A percentile compares a stretch with the other conserved stretches of the same genome.
These are phyloP conservation scores for Penicillium bovifimosum DNA, from an alignment of 495 filamentous ascomycete species.

Conservation along the genomic window DNA sequence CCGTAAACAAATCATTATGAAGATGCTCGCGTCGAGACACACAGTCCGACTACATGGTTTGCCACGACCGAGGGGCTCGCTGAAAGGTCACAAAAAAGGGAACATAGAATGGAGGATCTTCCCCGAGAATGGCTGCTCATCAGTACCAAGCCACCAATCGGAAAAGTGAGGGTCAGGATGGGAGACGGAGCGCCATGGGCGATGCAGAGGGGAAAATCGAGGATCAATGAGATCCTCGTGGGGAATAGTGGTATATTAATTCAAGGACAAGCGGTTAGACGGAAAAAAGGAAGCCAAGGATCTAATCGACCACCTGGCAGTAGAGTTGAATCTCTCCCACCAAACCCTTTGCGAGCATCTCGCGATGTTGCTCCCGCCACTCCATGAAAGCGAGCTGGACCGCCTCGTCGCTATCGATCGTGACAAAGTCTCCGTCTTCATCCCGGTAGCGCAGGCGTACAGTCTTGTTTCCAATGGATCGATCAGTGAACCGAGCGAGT, in stretches of 20 bases:
- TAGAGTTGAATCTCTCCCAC: constrained; percentile 84
- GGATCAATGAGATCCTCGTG: neutral
- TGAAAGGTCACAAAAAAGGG: constrained; percentile 9
- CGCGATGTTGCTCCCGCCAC: constrained; percentile 72
- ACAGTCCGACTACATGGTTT: constrained; percentile 2
- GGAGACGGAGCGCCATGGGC: constrained; percentile 12
- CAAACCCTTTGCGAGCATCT: constrained; percentile 55
- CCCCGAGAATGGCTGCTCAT: constrained; percentile 19
- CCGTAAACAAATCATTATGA: constrained; percentile 20
- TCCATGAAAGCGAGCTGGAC: constrained; percentile 91
- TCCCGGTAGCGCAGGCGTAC: constrained; percentile 85
- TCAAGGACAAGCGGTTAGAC: constrained; percentile 1
- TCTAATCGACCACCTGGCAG: constrained; percentile 48
- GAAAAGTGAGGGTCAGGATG: constrained; percentile 8
- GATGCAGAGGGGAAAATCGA: constrained; percentile 13
- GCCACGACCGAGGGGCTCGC: neutral
- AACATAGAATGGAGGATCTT: constrained; percentile 13
- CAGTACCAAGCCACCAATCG: constrained; percentile 30
- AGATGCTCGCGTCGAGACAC: constrained; percentile 9
- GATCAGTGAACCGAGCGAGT: constrained; percentile 72
- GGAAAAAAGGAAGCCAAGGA: constrained; percentile 5
- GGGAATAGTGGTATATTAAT: constrained; percentile 4
- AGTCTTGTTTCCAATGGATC: constrained; percentile 69
- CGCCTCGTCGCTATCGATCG: constrained; percentile 89
- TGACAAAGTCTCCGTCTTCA: constrained; percentile 88